Conservation (phyloP, 176 grass and related monocot species). For the Eleusine coracana region DNA sequence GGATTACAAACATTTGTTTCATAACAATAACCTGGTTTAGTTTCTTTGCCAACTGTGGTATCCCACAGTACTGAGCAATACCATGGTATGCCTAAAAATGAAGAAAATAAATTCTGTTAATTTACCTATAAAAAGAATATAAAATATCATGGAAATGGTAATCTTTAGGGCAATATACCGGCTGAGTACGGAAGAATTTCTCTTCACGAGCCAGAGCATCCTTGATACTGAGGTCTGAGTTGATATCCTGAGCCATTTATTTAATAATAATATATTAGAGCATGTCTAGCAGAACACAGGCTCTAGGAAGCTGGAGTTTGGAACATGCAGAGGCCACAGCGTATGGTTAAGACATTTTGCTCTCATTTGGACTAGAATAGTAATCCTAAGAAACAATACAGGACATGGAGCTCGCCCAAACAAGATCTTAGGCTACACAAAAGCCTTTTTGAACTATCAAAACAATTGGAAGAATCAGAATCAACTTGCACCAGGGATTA, state of each 20-base stretch:
- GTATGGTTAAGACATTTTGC: not conserved
- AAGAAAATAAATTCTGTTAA: slow-evolving; percentile 28
- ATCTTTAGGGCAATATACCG: slow-evolving; percentile 54
- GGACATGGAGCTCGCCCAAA: not conserved
- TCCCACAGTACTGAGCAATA: slow-evolving; percentile 86
- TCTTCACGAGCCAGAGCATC: slow-evolving; percentile 90
- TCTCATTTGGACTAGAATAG: not conserved
- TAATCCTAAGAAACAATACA: not conserved
- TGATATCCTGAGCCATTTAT: slow-evolving; percentile 83
- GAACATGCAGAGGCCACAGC: not conserved
- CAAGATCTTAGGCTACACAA: slow-evolving; percentile 17
- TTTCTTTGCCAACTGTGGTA: slow-evolving; percentile 96
- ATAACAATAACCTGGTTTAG: slow-evolving; percentile 78
- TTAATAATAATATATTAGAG: slow-evolving; percentile 3
- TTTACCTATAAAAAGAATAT: slow-evolving; percentile 28
- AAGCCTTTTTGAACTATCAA: slow-evolving; percentile 16
- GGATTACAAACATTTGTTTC: not conserved
- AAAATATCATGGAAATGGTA: slow-evolving; percentile 1
- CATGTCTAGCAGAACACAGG: not conserved
- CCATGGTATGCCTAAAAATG: slow-evolving; percentile 85
- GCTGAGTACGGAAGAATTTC: slow-evolving; percentile 81
- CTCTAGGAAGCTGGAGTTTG: not conserved
- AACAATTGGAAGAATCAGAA: not conserved
- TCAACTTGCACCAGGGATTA: not conserved
- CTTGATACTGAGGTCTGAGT: slow-evolving; percentile 83